phyloP scores from a whole-genome alignment of 257 asterid species.

The Cinchona pubescens region DNA sequence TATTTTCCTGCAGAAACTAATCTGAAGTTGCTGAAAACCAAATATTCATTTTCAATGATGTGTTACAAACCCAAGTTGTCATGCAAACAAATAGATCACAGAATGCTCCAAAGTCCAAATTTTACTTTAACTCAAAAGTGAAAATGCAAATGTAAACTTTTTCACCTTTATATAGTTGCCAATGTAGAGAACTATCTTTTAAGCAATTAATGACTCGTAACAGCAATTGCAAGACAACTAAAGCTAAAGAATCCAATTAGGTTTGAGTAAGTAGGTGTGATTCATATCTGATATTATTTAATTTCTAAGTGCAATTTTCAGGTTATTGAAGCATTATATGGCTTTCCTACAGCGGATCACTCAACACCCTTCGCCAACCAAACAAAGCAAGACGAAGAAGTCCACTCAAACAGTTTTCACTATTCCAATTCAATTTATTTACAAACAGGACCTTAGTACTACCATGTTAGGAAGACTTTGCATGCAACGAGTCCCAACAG shows the following conservation, averaged over 20 bases:
- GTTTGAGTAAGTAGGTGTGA: neutral
- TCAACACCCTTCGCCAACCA: neutral
- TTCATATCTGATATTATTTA: neutral
- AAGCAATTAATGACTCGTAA: neutral
- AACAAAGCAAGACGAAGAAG: neutral
- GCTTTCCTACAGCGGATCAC: neutral
- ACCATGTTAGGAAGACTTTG: neutral
- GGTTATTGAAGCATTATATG: neutral
- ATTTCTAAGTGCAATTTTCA: neutral
- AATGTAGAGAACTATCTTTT: neutral
- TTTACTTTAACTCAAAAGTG: neutral
- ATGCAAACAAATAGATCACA: neutral
- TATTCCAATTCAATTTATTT: no score
- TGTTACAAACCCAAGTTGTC: neutral
- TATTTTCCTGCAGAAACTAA: slow-evolving; percentile 2
- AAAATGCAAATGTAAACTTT: neutral
- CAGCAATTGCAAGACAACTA: neutral
- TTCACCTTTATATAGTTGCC: neutral
- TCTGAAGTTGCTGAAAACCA: neutral
- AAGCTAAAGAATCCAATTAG: neutral
- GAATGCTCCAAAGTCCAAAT: neutral
- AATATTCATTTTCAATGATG: neutral
- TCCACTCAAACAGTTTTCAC: neutral
- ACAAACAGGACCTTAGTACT: neutral
- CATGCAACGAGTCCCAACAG: neutral